Conservation (phyloP, 1,284 basidiomycete species). For the Takashimella koratensis region DNA sequence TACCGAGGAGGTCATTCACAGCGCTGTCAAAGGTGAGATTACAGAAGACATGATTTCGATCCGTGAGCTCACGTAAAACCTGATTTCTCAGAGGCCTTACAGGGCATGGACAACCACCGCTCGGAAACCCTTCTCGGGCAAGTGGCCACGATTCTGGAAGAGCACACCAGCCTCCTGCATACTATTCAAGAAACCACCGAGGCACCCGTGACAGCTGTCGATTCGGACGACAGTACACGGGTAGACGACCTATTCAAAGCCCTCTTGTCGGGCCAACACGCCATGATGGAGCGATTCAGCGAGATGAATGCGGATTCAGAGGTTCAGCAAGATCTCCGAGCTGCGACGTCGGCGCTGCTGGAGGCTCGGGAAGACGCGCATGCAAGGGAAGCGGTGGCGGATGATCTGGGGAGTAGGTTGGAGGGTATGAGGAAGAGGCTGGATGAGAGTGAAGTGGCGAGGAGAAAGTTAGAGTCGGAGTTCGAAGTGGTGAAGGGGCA, state of each 20-base stretch:
- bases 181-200: conserved; percentile 7
- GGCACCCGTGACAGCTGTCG: background rate
- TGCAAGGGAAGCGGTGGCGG: background rate
- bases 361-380: conserved; percentile 7
- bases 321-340: conserved; percentile 8
- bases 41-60: background rate
- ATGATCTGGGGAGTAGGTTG: background rate
- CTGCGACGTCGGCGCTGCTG: conserved; percentile 12
- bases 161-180: conserved; percentile 9
- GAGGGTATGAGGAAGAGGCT: background rate
- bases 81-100: background rate
- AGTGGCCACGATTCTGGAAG: conserved; percentile 5
- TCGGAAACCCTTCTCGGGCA: background rate
- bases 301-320: conserved; percentile 6
- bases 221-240: background rate
- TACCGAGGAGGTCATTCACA: background rate
- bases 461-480: background rate
- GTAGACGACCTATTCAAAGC: conserved; percentile 9
- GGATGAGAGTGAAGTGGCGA: background rate
- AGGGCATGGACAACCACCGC: conserved; percentile 5
- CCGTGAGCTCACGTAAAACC: background rate
- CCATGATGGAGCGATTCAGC: conserved; percentile 13
- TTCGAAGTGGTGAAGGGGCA: background rate
- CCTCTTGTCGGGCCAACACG: conserved; percentile 10
- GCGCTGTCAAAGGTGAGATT: conserved; percentile 2